Evolutionary conservation across 495 filamentous ascomycete genomes (phyloP), one percentile per base, ranked within the genome.

Genomic region (Aspergillus bridgeri): DNA sequence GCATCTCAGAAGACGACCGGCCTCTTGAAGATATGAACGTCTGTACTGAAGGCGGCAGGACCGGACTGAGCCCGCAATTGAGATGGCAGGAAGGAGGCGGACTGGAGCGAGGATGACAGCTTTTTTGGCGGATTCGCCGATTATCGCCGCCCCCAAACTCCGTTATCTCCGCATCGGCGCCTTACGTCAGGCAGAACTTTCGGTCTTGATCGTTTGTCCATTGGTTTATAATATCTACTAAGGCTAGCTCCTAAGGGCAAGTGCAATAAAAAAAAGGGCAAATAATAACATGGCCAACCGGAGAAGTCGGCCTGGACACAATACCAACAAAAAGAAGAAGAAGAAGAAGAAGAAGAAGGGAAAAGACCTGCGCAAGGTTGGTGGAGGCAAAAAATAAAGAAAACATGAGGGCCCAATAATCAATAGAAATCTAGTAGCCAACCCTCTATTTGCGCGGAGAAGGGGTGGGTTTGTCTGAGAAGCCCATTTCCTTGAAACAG

Each of bases 221-320:
- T 60, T 48, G 54, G 58, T 65, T 50, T 53, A 61, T 61, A 61
- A 52, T 64, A 64, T 64, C 54, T 60, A 64, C 61, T 50, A 22
- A 27, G n/a, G 25, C 50, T 45, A 50, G 49, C 27, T 58, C 51
- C 52, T 61, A 55, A 53, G 27, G 52, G 52, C 60, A 60, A 44
- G 48, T 44, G 53, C 20, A 57, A 61, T 53, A 19, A 54, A 38
- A 48, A 44, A 42, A 57, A 43, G 42, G 46, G 56, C 15, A 21
- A 55, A 62, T 47, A 33, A 55, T 18, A 56, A 59, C 29, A 24
- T 25, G 53, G 42, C 27, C 27, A 59, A 27, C 52, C 51, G 50
- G 47, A 58, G 19, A 43, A 45, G 43, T 51, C 38, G 54, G 48
- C 23, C 42, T 6, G 42, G 46, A 33, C 53, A 38, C 33, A 23